phyloP scores from a whole-genome alignment of 2,329 filamentous ascomycete species.

The Chaetomium olivaceum region DNA sequence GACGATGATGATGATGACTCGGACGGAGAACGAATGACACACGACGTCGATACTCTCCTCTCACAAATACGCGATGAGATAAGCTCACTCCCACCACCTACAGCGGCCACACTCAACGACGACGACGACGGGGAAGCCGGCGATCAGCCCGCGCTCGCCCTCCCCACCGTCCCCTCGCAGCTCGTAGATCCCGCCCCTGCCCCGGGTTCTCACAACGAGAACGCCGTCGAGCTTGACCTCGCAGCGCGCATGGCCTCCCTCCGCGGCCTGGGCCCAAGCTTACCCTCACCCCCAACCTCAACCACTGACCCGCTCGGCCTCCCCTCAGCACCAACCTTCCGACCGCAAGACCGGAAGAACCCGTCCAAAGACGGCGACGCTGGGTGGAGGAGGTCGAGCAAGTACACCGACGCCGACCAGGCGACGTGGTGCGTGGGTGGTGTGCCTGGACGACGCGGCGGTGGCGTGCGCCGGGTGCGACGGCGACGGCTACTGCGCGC shows the following conservation, averaged over 20 bases:
- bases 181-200: constrained; percentile 42
- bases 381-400: constrained; percentile 37
- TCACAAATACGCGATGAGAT: constrained; percentile 50
- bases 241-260: constrained; percentile 55
- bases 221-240: constrained; percentile 47
- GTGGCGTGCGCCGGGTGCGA: constrained; percentile 73
- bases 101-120: background rate
- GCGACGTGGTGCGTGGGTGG: constrained; percentile 78
- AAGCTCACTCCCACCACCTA: constrained; percentile 12
- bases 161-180: constrained; percentile 50
- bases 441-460: constrained; percentile 77
- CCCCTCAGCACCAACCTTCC: constrained; percentile 52
- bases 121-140: background rate
- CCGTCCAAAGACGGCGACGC: too few relatives aligned
- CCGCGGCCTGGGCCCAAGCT: constrained; percentile 37
- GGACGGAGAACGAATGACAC: constrained; percentile 52
- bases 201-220: constrained; percentile 33
- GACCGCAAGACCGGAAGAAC: constrained; percentile 49
- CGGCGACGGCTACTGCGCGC: constrained; percentile 69
- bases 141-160: constrained; percentile 37
- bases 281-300: constrained; percentile 26
- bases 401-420: constrained; percentile 68
- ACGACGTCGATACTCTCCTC: constrained; percentile 48
- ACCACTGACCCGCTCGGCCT: constrained; percentile 42
- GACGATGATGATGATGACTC: constrained; percentile 47